phyloP scores from a whole-genome alignment of 768 basidiomycete species.

The Filobasidium wieringae region DNA sequence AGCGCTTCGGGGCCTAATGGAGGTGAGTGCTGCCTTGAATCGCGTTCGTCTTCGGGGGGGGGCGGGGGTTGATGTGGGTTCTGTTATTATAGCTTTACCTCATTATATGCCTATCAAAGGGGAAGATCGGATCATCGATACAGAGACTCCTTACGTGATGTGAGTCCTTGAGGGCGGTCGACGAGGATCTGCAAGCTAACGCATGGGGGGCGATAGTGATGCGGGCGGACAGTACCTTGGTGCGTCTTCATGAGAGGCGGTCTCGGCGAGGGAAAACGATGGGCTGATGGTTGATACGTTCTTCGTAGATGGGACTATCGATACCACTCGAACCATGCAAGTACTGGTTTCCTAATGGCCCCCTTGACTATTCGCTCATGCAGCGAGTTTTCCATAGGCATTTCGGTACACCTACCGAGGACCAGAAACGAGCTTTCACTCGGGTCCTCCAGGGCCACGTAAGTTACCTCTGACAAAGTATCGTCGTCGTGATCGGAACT shows the following conservation, averaged over 20 bases:
- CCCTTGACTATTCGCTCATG: conserved; percentile 40
- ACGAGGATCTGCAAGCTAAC: too few relatives aligned
- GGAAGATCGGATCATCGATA: conserved; percentile 60
- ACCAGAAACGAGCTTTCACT: conserved; percentile 83
- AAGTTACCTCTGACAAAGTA: conserved; percentile 36
- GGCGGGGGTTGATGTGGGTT: neutral
- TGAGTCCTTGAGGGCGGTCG: too few relatives aligned
- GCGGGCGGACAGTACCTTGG: conserved; percentile 54
- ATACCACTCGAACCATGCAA: conserved; percentile 42
- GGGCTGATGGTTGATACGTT: conserved; percentile 33
- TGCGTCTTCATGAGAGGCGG: conserved; percentile 13
- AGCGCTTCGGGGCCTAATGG: conserved; percentile 83
- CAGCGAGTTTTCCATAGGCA: conserved; percentile 71
- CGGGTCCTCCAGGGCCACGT: conserved; percentile 93
- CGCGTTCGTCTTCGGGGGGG: neutral
- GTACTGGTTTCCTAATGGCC: neutral
- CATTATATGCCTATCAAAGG: conserved; percentile 74
- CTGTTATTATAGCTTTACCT: conserved; percentile 54
- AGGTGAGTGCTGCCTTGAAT: conserved; percentile 39
- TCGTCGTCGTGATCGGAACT: conserved; percentile 19
- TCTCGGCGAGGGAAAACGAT: neutral
- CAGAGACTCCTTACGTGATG: conserved; percentile 78
- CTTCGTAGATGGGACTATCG: conserved; percentile 72
- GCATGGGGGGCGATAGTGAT: too few relatives aligned
- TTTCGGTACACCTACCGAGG: conserved; percentile 74